Evolutionary conservation across 139 green algal species (phyloP), one percentile per base, ranked within the genome.

Genomic region (Chlamydomonas sphaeroides): DNA sequence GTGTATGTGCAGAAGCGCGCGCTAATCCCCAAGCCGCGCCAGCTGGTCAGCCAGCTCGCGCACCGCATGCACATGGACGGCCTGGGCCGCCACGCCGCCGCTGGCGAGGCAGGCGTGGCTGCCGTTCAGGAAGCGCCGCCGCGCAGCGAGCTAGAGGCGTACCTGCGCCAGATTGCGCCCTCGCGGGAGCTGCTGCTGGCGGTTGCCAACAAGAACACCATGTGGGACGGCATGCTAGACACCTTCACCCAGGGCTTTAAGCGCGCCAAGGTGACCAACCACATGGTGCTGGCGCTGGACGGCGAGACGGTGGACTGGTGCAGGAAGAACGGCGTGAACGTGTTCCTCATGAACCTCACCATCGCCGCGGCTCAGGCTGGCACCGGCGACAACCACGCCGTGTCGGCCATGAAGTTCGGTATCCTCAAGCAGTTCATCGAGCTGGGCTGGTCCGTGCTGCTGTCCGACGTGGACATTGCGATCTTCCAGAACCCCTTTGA

Each of bases 381-480:
- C 61, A 95, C 92, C 0, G 92, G 93, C 14, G 84, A 90, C 62
- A 96, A 96, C 84, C 92, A 96, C 76, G 93, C 92, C 36, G 95
- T 95, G 51, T 83, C 68, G 26, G 94, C 93, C 56, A 90, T 95
- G 84, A 97, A 97, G 87, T 99, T 98, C 83, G 90, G 94, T 74
- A 96, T 99, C 76, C 85, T 99, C 23, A 86, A 90, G 41, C 91
- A 97, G 62, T 99, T 99, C 68, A 68, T 99, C 32, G 65, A 92
- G 79, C 85, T 98, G 20, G 97, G 96, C 23, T 98, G 92, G 85
- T 88, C 90, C 18, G 95, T 99, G 33, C 92, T 99, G 39, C 93
- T 99, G 45, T 95, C 90, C 17, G 97, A 99, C 78, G 94, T 99
- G 30, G 97, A 99, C 80, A 92, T 99, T n/a, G 89, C 94, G 5